These are phyloP conservation scores for Pseudoneurospora amorphoporcata DNA, from an alignment of 495 filamentous ascomycete genomes.

Conservation along the genomic window DNA sequence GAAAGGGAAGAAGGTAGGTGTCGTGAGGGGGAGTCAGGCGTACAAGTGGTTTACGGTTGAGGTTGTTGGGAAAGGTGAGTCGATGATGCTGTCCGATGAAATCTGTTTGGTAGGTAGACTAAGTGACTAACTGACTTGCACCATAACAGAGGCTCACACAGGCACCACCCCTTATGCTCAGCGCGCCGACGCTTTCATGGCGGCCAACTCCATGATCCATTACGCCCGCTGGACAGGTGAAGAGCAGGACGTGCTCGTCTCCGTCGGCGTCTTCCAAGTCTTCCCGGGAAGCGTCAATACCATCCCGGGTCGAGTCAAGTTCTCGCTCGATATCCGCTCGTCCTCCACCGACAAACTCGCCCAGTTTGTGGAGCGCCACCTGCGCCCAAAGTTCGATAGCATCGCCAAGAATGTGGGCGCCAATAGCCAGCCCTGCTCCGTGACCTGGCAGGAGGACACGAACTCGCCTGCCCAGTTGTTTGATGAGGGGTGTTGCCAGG, in stretches of 20 bases:
- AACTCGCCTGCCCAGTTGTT: slow-evolving; percentile 58
- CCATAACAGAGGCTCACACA: slow-evolving; percentile 51
- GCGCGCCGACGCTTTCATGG: slow-evolving; percentile 55
- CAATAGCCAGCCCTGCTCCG: slow-evolving; percentile 20
- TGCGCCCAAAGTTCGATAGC: slow-evolving; percentile 20
- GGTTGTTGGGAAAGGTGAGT: slow-evolving; percentile 42
- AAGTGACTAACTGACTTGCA: not conserved
- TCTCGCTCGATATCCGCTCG: slow-evolving; percentile 62
- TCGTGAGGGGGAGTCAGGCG: slow-evolving; percentile 59
- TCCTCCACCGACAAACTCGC: slow-evolving; percentile 47
- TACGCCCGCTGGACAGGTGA: slow-evolving; percentile 53
- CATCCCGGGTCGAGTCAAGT: slow-evolving; percentile 57
- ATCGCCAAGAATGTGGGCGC: slow-evolving; percentile 19
- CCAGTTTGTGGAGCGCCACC: slow-evolving; percentile 32
- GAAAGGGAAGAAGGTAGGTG: slow-evolving; percentile 47
- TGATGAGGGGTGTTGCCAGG: slow-evolving; percentile 57
- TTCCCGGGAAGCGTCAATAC: slow-evolving; percentile 66
- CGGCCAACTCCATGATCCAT: slow-evolving; percentile 58
- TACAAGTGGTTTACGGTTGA: slow-evolving; percentile 64
- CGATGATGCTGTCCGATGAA: not conserved
- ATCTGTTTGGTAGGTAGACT: too few species aligned
- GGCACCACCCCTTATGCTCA: slow-evolving; percentile 59
- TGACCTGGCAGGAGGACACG: slow-evolving; percentile 38
- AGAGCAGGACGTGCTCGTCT: slow-evolving; percentile 47
- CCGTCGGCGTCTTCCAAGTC: slow-evolving; percentile 59